These are phyloP conservation scores for Testicularia cyperi DNA, from an alignment of 1,284 basidiomycete species.

Conservation along the genomic window DNA sequence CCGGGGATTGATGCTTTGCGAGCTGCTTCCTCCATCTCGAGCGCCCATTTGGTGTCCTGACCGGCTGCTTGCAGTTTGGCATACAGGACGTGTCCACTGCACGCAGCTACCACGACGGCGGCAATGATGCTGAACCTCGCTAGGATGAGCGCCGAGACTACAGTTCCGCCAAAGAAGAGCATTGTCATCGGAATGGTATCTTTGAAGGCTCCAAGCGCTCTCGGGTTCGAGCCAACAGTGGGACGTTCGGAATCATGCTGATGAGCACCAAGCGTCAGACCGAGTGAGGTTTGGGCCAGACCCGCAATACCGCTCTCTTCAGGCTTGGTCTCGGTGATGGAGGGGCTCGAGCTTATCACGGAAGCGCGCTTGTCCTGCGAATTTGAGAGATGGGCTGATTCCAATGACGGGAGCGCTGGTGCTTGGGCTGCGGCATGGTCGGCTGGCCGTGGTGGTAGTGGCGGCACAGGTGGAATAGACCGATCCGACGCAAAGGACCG, in stretches of 20 bases:
- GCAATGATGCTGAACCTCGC: constrained; percentile 23
- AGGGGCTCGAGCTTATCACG: no score
- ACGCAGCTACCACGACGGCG: constrained; percentile 12
- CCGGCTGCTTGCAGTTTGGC: constrained; percentile 21
- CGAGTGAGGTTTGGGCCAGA: constrained; percentile 7
- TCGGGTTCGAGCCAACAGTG: neutral
- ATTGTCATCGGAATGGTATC: constrained; percentile 38
- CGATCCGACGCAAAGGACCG: constrained; percentile 16
- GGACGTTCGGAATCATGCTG: constrained; percentile 1
- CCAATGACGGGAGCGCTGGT: neutral
- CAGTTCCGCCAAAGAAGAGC: constrained; percentile 37
- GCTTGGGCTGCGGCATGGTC: neutral
- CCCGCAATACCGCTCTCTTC: constrained; percentile 7
- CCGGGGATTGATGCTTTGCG: constrained; percentile 6
- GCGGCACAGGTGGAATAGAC: constrained; percentile 26
- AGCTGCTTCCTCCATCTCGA: constrained; percentile 26
- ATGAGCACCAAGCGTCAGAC: constrained; percentile 15
- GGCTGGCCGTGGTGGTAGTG: constrained; percentile 7
- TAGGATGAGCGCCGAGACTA: constrained; percentile 23
- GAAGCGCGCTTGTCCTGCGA: constrained; percentile 6
- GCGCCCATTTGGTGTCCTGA: constrained; percentile 30
- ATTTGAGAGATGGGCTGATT: no score
- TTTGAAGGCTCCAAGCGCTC: constrained; percentile 17
- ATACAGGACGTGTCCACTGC: constrained; percentile 33
- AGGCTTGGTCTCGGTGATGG: no score